A percentile compares a stretch with the other conserved stretches of the same genome.
Evolutionary conservation across 768 basidiomycete genomes (phyloP).

Genomic region (Auricularia auricula-judae): DNA sequence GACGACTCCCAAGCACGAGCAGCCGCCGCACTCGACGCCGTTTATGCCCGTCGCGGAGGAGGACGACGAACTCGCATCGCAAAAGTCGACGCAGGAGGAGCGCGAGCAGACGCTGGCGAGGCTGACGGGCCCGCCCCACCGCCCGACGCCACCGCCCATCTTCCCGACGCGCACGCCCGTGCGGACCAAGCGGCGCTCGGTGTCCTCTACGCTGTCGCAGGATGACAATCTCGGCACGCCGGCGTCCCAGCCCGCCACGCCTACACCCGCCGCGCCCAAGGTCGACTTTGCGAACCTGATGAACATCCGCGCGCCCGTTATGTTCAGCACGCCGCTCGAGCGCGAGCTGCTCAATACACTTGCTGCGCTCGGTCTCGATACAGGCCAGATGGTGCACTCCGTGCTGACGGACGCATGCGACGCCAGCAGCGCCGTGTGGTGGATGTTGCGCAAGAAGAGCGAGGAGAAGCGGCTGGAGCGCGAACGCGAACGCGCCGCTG

Average conservation of each 20-base stretch:
- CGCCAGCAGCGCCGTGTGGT: conserved; percentile 84
- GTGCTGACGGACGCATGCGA: conserved; percentile 91
- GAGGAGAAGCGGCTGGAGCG: conserved; percentile 40
- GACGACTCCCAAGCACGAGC: background rate
- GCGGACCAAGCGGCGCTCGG: conserved; percentile 89
- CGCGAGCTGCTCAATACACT: conserved; percentile 68
- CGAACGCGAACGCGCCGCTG: conserved; percentile 9
- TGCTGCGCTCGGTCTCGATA: conserved; percentile 75
- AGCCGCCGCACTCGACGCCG: background rate
- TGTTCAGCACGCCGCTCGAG: conserved; percentile 81
- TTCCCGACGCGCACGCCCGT: conserved; percentile 79
- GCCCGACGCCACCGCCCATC: conserved; percentile 33
- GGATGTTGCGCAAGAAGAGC: conserved; percentile 82
- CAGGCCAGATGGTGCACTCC: conserved; percentile 89
- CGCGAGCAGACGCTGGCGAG: background rate
- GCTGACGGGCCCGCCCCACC: background rate
- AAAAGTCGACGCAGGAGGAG: background rate
- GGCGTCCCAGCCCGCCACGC: conserved; percentile 29
- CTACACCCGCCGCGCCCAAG: conserved; percentile 25
- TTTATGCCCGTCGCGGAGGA: background rate
- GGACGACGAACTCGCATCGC: background rate
- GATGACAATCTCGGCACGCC: conserved; percentile 25
- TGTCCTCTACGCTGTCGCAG: conserved; percentile 70
- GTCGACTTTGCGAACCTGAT: conserved; percentile 57
- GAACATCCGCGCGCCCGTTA: conserved; percentile 55